Evolutionary conservation across 169 alveolate genomes (phyloP), one percentile per base, ranked within the genome.

Genomic region (Cryptosporidium canis): DNA sequence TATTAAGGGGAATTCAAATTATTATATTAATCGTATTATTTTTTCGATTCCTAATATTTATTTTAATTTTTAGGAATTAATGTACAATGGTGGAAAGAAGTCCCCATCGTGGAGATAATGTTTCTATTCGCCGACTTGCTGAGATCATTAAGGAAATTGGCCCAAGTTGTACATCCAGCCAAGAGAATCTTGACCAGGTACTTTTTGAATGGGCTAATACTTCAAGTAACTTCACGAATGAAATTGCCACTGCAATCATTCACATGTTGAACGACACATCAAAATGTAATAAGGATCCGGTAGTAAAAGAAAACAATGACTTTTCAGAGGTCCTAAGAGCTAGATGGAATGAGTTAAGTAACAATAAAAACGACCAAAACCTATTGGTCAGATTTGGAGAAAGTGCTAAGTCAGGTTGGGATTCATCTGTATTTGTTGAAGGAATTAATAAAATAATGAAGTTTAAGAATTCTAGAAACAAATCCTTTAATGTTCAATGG

Each of bases 281-380:
- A n/a, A 77, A 48, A 24, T 12, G 33, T 37, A 61, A 44, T 43
- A 56, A 24, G 33, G 51, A n/a, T 1, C 66, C 61, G 3, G 41
- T 14, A 2, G 14, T 3, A 9, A 27, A 58, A 39, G 45, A 56
- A 18, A 55, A 35, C 18, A 11, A 39, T 37, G 72, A 77, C 33
- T 77, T 77, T 18, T 41, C 87, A 8, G 87, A 65, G 58, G 87
- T 77, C 12, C 31, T 77, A 2, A 55, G 87, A 58, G 87, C 87
- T 3, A 55, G 87, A 63, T 77, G 87, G 87, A 77, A 58, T 58
- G 87, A 58, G 21, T 21, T 77, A 31, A 77, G 87, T 16, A 45
- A 77, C 39, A 77, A 37, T 31, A 45, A 14, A 39, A 39, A 51
- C 37, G 72, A 77, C 37, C 77, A 55, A n/a, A 18, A 77, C 16